These are phyloP conservation scores for Sclerotiophoma versabilis DNA, from an alignment of 2,329 filamentous ascomycete genomes.

Conservation along the genomic window DNA sequence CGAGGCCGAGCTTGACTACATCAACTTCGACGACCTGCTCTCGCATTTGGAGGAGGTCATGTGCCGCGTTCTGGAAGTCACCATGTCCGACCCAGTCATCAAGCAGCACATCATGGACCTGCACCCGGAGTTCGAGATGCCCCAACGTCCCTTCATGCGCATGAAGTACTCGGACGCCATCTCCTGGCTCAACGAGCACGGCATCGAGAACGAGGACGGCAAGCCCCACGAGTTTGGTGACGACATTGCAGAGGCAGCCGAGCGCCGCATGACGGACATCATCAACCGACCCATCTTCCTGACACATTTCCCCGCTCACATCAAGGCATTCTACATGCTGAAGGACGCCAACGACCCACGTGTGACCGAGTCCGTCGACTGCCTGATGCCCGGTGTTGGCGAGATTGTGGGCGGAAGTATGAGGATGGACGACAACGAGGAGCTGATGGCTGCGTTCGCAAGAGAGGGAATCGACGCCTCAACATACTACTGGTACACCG, in stretches of 20 bases:
- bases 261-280: slow-evolving; percentile 95
- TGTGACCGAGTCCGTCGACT: slow-evolving; percentile 92
- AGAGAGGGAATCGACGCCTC: slow-evolving; percentile 83
- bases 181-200: slow-evolving; percentile 87
- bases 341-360: slow-evolving; percentile 78
- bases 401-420: slow-evolving; percentile 97
- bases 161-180: slow-evolving; percentile 97
- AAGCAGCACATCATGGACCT: slow-evolving; percentile 79
- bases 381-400: slow-evolving; percentile 88
- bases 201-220: slow-evolving; percentile 92
- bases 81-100: slow-evolving; percentile 75
- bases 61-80: slow-evolving; percentile 81
- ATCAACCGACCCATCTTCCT: slow-evolving; percentile 96
- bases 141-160: slow-evolving; percentile 85
- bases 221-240: slow-evolving; percentile 91
- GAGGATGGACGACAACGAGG: slow-evolving; percentile 92
- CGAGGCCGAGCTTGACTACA: slow-evolving; percentile 95
- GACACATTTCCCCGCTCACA: slow-evolving; percentile 95
- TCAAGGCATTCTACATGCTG: slow-evolving; percentile 99
- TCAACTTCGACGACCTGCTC: slow-evolving; percentile 88
- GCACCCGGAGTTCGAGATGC: slow-evolving; percentile 88
- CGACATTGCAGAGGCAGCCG: slow-evolving; percentile 96
- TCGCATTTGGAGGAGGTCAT: slow-evolving; percentile 86
- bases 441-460: slow-evolving; percentile 83
- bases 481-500: slow-evolving; percentile 98